Evolutionary conservation across 495 filamentous ascomycete genomes (phyloP).

Genomic region (Halenospora varia): DNA sequence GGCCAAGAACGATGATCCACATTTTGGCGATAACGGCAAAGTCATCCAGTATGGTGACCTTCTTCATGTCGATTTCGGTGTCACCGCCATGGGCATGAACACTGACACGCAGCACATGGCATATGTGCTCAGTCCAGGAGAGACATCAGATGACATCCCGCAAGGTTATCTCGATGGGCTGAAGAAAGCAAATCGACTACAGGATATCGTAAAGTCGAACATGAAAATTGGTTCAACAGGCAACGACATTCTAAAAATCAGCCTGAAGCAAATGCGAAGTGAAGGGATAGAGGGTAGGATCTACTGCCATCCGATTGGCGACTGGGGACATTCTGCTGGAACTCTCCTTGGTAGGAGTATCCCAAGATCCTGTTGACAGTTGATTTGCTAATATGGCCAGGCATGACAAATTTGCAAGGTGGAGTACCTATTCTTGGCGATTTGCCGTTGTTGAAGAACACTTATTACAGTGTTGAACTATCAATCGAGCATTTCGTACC

Average conservation of each 20-base stretch:
- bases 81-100: slow-evolving; percentile 42
- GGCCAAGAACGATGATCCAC: too few relatives aligned
- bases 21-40: slow-evolving; percentile 2
- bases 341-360: slow-evolving; percentile 35
- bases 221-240: slow-evolving; percentile 38
- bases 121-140: slow-evolving; percentile 39
- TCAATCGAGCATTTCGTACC: slow-evolving; percentile 41
- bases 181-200: slow-evolving; percentile 37
- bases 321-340: slow-evolving; percentile 46
- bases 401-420: slow-evolving; percentile 43
- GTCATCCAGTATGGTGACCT: slow-evolving; percentile 38
- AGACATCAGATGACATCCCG: slow-evolving; percentile 36
- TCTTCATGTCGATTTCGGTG: slow-evolving; percentile 44
- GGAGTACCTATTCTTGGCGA: slow-evolving; percentile 40
- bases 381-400: slow-evolving; percentile 18
- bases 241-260: slow-evolving; percentile 36
- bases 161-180: slow-evolving; percentile 34
- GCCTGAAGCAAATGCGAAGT: slow-evolving; percentile 30
- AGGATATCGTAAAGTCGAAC: slow-evolving; percentile 40
- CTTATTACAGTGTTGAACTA: slow-evolving; percentile 45
- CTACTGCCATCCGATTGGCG: slow-evolving; percentile 45
- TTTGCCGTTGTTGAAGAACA: slow-evolving; percentile 34
- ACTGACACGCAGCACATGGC: slow-evolving; percentile 46
- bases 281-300: slow-evolving; percentile 42
- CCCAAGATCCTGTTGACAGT: background rate